phyloP scores from a whole-genome alignment of 768 basidiomycete genomes.

The Rhodotorula sphaerocarpa region DNA sequence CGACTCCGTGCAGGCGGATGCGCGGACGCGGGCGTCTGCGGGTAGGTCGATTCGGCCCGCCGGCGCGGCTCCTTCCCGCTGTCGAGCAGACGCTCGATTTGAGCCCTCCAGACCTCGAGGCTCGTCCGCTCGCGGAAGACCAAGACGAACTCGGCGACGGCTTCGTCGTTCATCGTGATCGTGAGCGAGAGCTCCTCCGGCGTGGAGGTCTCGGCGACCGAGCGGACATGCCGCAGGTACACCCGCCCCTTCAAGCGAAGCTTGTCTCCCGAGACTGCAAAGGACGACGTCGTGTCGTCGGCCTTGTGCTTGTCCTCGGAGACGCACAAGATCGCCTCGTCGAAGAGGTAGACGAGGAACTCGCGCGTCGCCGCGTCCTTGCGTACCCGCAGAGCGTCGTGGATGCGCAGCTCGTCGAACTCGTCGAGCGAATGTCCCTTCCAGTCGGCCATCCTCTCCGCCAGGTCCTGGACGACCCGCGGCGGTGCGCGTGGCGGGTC shows the following conservation, averaged over 20 bases:
- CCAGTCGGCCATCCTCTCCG: conserved; percentile 88
- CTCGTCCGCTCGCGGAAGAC: conserved; percentile 86
- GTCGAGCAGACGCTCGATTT: conserved; percentile 66
- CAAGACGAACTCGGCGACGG: conserved; percentile 85
- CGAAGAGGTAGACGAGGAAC: conserved; percentile 88
- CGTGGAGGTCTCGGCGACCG: conserved; percentile 65
- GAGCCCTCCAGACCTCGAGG: conserved; percentile 77
- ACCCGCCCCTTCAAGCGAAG: conserved; percentile 89
- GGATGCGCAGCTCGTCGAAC: conserved; percentile 81
- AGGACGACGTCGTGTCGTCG: too few species aligned
- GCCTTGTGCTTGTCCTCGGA: conserved; percentile 88
- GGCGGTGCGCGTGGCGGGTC: conserved; percentile 1
- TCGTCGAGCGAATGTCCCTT: conserved; percentile 76
- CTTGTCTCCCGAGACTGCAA: conserved; percentile 55
- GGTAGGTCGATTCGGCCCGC: background rate
- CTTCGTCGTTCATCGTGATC: conserved; percentile 91
- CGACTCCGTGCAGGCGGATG: background rate
- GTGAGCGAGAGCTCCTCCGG: conserved; percentile 80
- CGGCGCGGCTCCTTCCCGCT: conserved; percentile 28
- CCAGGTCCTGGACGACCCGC: conserved; percentile 77
- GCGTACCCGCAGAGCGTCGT: conserved; percentile 79
- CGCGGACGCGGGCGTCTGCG: conserved; percentile 1
- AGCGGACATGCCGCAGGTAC: conserved; percentile 87
- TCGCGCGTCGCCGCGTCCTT: conserved; percentile 83
- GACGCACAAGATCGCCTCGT: conserved; percentile 97